phyloP scores from a whole-genome alignment of 2,329 filamentous ascomycete species.

The Cryphonectria radicalis region DNA sequence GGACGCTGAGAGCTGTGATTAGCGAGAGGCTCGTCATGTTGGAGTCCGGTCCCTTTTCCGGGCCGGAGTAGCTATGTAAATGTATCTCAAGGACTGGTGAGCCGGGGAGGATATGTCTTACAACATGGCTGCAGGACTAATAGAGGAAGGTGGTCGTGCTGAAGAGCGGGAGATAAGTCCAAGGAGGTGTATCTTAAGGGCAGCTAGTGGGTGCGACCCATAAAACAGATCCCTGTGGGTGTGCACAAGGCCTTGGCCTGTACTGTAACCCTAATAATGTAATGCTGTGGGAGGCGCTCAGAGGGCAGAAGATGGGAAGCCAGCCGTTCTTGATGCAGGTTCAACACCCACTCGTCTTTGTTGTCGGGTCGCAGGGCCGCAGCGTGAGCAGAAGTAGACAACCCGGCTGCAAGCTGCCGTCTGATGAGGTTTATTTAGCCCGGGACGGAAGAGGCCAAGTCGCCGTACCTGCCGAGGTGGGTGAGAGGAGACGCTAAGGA shows the following conservation, averaged over 20 bases:
- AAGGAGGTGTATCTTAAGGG: slow-evolving; percentile 15
- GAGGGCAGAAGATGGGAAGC: neutral
- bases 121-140: slow-evolving; percentile 25
- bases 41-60: neutral
- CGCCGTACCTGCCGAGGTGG: neutral
- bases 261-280: neutral
- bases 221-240: slow-evolving; percentile 7
- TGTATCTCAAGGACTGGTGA: neutral
- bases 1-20: slow-evolving; percentile 60
- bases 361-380: neutral
- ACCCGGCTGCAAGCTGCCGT: neutral
- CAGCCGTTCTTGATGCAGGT: neutral
- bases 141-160: slow-evolving; percentile 1
- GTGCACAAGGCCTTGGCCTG: neutral
- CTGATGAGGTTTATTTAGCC: neutral
- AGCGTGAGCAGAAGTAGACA: neutral
- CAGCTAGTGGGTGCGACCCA: slow-evolving; percentile 12
- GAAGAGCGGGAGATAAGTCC: slow-evolving; percentile 2
- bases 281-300: neutral
- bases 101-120: slow-evolving; percentile 16
- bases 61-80: neutral
- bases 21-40: slow-evolving; percentile 29
- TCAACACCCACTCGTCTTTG: neutral
- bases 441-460: slow-evolving; percentile 5
- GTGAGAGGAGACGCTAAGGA: neutral